Evolutionary conservation across 1,284 basidiomycete genomes (phyloP), one percentile per base, ranked within the genome.

Genomic region (Xerocomus minutiporus): DNA sequence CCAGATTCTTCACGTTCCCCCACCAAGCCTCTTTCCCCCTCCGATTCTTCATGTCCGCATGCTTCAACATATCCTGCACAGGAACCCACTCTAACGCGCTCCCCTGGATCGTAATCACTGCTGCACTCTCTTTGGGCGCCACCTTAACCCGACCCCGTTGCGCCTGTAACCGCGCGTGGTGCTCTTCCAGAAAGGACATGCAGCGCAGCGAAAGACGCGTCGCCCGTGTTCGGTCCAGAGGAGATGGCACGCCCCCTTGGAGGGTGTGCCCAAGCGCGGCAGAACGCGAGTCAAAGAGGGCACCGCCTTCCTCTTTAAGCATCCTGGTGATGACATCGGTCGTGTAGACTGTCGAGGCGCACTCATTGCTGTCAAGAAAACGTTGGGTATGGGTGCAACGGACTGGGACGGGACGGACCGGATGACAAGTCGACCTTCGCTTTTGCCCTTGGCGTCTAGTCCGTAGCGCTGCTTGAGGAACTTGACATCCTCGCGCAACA

Each of bases 231-330:
- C 96, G 90, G 74, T 99, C 97, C 59, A 92, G 79, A 0, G 96
- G 96, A 0, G 94, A 96, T 3, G 96, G 96, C 4, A 92, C 86
- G 5, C 93, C 93, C 17, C 96, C 96, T 69, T 99, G 96, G 8
- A 99, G 76, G 2, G 94, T 97, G 74, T 99, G 97, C 9, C 97
- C 96, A 20, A 99, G 84, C 3, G 91, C 88, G 15, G 96, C 97
- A 11, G 85, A 90, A 46, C 97, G 88, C 17, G 96, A 86, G 73
- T 99, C 97, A 66, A 98, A 99, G n/a, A 97, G 76, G 7, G 79
- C 68, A 15, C 84, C 83, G 41, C 96, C 96, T 72, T 99, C 96
- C 66, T 97, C 94, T 62, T 89, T 89, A 71, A 97, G 75, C 75
- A 99, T 96, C 70, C 92, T 91, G 59, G 89, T 96, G 61, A 99